phyloP scores from a whole-genome alignment of 2,329 filamentous ascomycete species.

The Calonectria ilicicola region DNA sequence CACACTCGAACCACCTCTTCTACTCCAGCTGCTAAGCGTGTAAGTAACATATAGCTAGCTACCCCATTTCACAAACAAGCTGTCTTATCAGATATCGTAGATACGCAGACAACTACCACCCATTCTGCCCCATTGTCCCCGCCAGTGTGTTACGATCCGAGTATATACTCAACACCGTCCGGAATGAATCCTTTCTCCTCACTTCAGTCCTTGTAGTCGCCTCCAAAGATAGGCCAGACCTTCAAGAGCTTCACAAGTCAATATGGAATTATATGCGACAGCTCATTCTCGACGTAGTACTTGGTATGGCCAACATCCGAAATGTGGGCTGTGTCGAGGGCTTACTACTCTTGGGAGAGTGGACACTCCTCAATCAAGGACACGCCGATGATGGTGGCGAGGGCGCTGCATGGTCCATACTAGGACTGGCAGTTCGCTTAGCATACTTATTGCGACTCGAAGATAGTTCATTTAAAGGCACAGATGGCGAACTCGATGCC shows the following conservation, averaged over 20 bases:
- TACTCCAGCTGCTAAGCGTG: background rate
- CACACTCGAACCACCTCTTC: constrained; percentile 1
- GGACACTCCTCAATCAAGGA: constrained; percentile 23
- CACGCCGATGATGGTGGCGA: constrained; percentile 19
- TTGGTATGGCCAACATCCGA: constrained; percentile 12
- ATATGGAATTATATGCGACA: constrained; percentile 22
- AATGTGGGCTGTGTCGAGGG: constrained; percentile 24
- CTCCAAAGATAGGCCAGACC: constrained; percentile 19
- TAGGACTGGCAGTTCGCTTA: constrained; percentile 8
- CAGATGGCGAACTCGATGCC: background rate
- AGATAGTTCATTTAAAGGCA: constrained; percentile 12
- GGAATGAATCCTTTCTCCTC: constrained; percentile 21
- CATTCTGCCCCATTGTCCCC: constrained; percentile 11
- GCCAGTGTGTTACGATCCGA: constrained; percentile 12
- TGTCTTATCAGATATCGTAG: background rate
- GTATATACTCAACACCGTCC: constrained; percentile 15
- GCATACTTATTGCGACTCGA: constrained; percentile 15
- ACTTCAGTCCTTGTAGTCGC: constrained; percentile 22
- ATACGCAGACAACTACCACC: constrained; percentile 10
- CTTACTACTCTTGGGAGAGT: constrained; percentile 21
- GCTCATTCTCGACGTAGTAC: constrained; percentile 17
- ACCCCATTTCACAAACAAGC: too few relatives aligned
- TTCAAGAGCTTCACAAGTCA: constrained; percentile 14
- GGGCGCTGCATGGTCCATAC: constrained; percentile 23
- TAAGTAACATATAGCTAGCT: background rate